A percentile compares a stretch with the other conserved stretches of the same genome.
These are phyloP conservation scores for Verruconis gallopava DNA, from an alignment of 2,329 filamentous ascomycete genomes.

Conservation along the genomic window DNA sequence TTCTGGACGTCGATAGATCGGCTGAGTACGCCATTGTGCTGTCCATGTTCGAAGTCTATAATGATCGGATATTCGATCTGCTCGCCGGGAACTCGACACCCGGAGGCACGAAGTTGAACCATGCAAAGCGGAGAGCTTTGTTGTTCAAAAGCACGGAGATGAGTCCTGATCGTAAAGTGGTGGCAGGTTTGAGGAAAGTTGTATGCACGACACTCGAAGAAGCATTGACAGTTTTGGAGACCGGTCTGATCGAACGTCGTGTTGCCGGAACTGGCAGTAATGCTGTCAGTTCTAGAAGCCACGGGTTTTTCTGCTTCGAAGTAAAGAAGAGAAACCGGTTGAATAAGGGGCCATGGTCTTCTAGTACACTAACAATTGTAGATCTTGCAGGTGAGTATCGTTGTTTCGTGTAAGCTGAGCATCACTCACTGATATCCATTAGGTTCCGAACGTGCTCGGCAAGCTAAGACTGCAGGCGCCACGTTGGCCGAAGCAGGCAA, in stretches of 20 bases:
- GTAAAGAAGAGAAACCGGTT: constrained; percentile 65
- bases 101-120: constrained; percentile 29
- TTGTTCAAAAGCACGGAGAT: constrained; percentile 86
- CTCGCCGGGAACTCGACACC: constrained; percentile 41
- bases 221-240: constrained; percentile 79
- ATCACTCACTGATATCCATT: constrained; percentile 14
- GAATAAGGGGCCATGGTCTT: constrained; percentile 52
- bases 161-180: constrained; percentile 84
- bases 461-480: constrained; percentile 85
- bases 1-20: constrained; percentile 51
- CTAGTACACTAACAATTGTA: constrained; percentile 73
- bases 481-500: constrained; percentile 93
- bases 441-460: constrained; percentile 77
- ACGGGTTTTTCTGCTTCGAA: constrained; percentile 93
- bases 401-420: neutral
- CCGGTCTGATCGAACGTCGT: constrained; percentile 72
- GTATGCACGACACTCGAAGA: constrained; percentile 73
- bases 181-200: constrained; percentile 81
- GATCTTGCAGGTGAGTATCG: constrained; percentile 60
- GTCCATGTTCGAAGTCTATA: constrained; percentile 99
- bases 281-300: constrained; percentile 79
- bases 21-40: constrained; percentile 79
- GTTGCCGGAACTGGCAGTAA: constrained; percentile 89
- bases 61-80: constrained; percentile 93
- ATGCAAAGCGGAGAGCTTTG: constrained; percentile 57